Evolutionary conservation across 192 early-diverging fungal genomes (phyloP).

Genomic region (Coemansia biformis): DNA sequence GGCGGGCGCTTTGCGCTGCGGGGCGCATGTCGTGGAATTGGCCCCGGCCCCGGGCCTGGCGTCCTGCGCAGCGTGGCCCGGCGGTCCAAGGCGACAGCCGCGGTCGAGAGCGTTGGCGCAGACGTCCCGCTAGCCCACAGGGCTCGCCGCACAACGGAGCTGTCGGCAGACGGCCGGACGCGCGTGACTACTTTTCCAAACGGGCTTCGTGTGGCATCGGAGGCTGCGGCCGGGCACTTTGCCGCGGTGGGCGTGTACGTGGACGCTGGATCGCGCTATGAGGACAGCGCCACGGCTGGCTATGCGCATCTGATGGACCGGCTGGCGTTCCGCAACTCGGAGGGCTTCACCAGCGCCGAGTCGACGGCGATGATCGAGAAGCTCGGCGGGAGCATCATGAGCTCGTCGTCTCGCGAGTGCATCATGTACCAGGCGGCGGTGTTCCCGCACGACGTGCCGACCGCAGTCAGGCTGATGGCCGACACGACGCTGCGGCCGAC

Average conservation of each 20-base stretch:
- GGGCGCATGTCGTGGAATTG: too few species aligned
- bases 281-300: conserved; percentile 63
- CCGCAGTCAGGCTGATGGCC: conserved; percentile 68
- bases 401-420: conserved; percentile 83
- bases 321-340: conserved; percentile 88
- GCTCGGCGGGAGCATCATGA: conserved; percentile 85
- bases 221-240: conserved; percentile 83
- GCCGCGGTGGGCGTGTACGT: conserved; percentile 84
- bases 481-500: conserved; percentile 75
- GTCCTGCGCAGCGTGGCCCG: neutral
- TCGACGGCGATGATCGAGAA: conserved; percentile 75
- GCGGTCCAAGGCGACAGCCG: conserved; percentile 15
- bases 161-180: conserved; percentile 33
- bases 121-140: conserved; percentile 9
- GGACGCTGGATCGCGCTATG: conserved; percentile 85
- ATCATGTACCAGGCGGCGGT: conserved; percentile 95
- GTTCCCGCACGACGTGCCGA: conserved; percentile 73
- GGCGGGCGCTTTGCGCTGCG: too few species aligned
- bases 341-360: conserved; percentile 59
- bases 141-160: conserved; percentile 4
- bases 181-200: conserved; percentile 80
- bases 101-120: neutral
- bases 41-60: too few species aligned
- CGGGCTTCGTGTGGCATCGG: conserved; percentile 80
- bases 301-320: conserved; percentile 84